Conservation (phyloP, 2,329 filamentous ascomycete species). For the Fusarium cicatricum region DNA sequence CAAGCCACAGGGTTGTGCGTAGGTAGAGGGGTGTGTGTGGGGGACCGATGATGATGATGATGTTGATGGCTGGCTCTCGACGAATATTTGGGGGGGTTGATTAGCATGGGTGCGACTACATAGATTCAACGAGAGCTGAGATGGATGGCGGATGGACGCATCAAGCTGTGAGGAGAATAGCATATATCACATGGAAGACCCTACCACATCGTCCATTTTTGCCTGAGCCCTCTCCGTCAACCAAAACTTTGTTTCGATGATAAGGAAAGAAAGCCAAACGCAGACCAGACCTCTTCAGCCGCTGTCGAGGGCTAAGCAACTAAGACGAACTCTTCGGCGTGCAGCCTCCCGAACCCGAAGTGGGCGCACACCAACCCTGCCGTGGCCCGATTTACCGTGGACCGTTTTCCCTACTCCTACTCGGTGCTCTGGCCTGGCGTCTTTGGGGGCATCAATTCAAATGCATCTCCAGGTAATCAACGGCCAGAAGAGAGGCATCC, state of each 20-base stretch:
- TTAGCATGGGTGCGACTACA: constrained; percentile 1
- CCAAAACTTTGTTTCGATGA: background rate
- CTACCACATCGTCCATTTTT: background rate
- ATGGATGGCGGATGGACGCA: constrained; percentile 5
- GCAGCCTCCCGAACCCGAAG: constrained; percentile 27
- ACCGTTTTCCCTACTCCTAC: constrained; percentile 17
- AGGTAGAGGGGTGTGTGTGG: constrained; percentile 33
- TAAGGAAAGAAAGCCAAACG: background rate
- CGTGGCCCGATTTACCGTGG: constrained; percentile 36
- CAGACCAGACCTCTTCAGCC: background rate
- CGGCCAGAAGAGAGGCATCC: constrained; percentile 40
- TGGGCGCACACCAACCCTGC: constrained; percentile 36
- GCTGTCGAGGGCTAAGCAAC: constrained; percentile 4
- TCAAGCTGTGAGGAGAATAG: constrained; percentile 16
- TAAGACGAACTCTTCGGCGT: constrained; percentile 37
- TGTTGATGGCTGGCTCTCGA: constrained; percentile 21
- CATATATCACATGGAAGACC: constrained; percentile 28
- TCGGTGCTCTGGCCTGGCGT: too few species aligned
- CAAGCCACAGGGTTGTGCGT: too few species aligned
- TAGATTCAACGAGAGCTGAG: background rate
- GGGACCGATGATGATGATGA: constrained; percentile 28
- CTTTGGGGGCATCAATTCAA: too few species aligned
- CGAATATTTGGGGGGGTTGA: background rate
- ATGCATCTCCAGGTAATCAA: constrained; percentile 22
- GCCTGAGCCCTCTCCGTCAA: background rate